phyloP scores from a whole-genome alignment of 352 stramenopile species.

The Phytopythium sindhum region DNA sequence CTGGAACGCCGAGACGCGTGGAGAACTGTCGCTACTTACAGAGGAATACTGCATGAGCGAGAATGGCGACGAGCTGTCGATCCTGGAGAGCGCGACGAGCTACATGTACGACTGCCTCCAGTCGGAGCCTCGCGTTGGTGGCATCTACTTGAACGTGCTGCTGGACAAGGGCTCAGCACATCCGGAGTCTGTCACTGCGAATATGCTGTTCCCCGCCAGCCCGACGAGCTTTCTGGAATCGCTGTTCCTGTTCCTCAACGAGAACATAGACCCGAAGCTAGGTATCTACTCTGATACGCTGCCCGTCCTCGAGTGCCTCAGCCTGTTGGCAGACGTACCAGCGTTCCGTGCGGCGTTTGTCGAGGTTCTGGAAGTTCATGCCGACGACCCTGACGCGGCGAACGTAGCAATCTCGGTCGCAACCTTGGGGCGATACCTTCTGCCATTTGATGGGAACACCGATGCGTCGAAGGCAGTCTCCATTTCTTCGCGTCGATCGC shows the following conservation, averaged over 20 bases:
- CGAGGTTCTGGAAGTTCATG: slow-evolving; percentile 61
- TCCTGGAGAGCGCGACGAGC: slow-evolving; percentile 63
- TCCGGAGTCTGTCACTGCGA: slow-evolving; percentile 40
- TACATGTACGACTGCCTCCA: slow-evolving; percentile 85
- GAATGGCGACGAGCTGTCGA: slow-evolving; percentile 48
- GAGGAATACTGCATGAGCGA: slow-evolving; percentile 67
- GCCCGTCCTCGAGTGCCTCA: slow-evolving; percentile 67
- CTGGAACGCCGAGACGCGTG: slow-evolving; percentile 62
- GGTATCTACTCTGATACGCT: slow-evolving; percentile 79
- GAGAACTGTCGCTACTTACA: slow-evolving; percentile 68
- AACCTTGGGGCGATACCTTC: slow-evolving; percentile 68
- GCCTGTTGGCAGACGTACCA: slow-evolving; percentile 58
- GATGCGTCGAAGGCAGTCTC: slow-evolving; percentile 52
- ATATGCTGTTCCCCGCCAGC: slow-evolving; percentile 51
- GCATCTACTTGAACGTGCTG: slow-evolving; percentile 68
- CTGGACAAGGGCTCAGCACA: slow-evolving; percentile 47
- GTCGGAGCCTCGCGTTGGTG: slow-evolving; percentile 58
- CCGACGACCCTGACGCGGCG: slow-evolving; percentile 56
- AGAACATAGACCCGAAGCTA: slow-evolving; percentile 68
- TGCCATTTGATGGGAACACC: slow-evolving; percentile 57
- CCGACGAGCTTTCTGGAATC: slow-evolving; percentile 56
- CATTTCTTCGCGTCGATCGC: slow-evolving; percentile 69
- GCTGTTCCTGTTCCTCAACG: slow-evolving; percentile 75
- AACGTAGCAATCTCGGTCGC: slow-evolving; percentile 72
- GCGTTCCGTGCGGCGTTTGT: slow-evolving; percentile 52